phyloP scores from a whole-genome alignment of 192 early-diverging fungal species.

The Gonapodya prolifera region DNA sequence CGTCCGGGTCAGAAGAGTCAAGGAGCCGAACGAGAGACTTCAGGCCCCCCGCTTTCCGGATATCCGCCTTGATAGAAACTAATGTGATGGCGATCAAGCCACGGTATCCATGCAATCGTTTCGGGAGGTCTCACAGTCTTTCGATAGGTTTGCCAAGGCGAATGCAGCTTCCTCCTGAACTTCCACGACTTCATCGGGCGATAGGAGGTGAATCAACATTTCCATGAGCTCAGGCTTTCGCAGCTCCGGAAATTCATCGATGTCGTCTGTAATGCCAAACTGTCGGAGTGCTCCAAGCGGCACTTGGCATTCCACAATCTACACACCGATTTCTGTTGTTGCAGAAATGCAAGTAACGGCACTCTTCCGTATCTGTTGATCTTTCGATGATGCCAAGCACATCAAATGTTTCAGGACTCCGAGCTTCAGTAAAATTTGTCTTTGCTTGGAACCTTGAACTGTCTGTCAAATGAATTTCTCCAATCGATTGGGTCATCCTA shows the following conservation, averaged over 20 bases:
- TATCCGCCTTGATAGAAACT: slow-evolving; percentile 39
- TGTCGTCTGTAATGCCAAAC: slow-evolving; percentile 21
- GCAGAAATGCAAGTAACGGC: slow-evolving; percentile 34
- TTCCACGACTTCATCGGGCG: slow-evolving; percentile 26
- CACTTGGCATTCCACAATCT: not conserved
- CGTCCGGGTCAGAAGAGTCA: slow-evolving; percentile 37
- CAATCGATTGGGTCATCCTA: no score
- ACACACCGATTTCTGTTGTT: slow-evolving; percentile 28
- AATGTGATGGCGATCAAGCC: not conserved
- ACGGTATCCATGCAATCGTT: not conserved
- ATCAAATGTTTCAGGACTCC: slow-evolving; percentile 23
- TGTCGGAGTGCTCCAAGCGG: not conserved
- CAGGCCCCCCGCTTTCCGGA: slow-evolving; percentile 34
- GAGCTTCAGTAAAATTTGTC: slow-evolving; percentile 23
- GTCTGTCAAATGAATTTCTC: slow-evolving; percentile 6
- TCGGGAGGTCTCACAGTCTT: slow-evolving; percentile 27
- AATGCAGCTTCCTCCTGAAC: slow-evolving; percentile 43
- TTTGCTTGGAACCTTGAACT: slow-evolving; percentile 21
- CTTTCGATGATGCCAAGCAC: slow-evolving; percentile 20
- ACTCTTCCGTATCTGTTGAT: slow-evolving; percentile 25
- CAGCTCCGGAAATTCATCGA: slow-evolving; percentile 26
- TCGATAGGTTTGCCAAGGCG: slow-evolving; percentile 29
- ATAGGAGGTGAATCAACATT: slow-evolving; percentile 21
- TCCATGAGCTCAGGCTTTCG: slow-evolving; percentile 25
- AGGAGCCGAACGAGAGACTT: slow-evolving; percentile 35